A percentile compares a stretch with the other conserved stretches of the same genome.
Conservation (phyloP, 2,329 filamentous ascomycete species). For the Colletotrichum sp. region DNA sequence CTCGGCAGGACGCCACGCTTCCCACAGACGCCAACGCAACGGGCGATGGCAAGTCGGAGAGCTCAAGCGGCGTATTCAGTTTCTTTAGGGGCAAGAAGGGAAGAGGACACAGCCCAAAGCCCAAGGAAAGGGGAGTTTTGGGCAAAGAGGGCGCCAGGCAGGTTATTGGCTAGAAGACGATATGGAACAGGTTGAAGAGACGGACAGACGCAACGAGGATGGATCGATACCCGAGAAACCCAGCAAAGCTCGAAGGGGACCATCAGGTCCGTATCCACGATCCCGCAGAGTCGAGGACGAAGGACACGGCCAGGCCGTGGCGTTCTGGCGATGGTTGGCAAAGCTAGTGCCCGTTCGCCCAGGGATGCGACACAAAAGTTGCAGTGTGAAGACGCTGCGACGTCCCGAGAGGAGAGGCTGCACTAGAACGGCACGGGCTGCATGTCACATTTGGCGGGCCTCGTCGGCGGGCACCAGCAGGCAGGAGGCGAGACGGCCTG, state of each 20-base stretch:
- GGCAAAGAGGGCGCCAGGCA: slow-evolving; percentile 94
- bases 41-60: slow-evolving; percentile 56
- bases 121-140: slow-evolving; percentile 89
- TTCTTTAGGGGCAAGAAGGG: slow-evolving; percentile 91
- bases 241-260: neutral
- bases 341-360: neutral
- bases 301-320: neutral
- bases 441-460: neutral
- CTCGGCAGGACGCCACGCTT: slow-evolving; percentile 80
- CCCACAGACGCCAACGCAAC: slow-evolving; percentile 67
- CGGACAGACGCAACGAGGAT: slow-evolving; percentile 4
- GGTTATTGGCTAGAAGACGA: slow-evolving; percentile 64
- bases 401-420: neutral
- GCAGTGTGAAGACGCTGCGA: neutral
- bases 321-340: neutral
- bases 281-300: neutral
- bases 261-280: neutral
- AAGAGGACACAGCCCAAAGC: slow-evolving; percentile 89
- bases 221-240: slow-evolving; percentile 13
- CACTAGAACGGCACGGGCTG: neutral
- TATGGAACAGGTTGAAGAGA: neutral
- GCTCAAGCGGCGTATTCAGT: slow-evolving; percentile 84
- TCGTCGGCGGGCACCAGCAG: neutral
- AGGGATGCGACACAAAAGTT: neutral
- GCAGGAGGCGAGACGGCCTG: neutral